Conservation (phyloP, 305 asterid genomes). For the Solanum hybrid region DNA sequence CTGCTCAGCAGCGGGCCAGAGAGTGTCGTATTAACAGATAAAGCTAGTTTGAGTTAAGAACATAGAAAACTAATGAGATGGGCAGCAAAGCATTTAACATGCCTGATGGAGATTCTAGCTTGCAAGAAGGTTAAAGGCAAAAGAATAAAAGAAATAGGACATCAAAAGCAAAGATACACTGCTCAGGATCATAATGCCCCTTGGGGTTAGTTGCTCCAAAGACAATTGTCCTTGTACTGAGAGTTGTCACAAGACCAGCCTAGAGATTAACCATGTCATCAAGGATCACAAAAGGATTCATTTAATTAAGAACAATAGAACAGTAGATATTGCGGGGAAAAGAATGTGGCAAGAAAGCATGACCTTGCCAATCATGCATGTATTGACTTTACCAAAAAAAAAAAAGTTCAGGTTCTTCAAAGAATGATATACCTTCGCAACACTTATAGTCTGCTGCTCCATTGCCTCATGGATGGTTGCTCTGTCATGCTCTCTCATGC, state of each 20-base stretch:
- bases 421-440: slow-evolving; percentile 66
- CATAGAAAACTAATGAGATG: background rate
- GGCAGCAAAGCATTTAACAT: background rate
- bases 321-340: background rate
- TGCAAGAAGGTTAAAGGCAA: background rate
- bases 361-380: background rate
- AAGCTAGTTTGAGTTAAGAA: slow-evolving; percentile 53
- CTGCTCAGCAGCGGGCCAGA: slow-evolving; percentile 96
- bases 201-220: slow-evolving; percentile 98
- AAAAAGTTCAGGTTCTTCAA: background rate
- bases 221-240: slow-evolving; percentile 83
- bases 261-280: slow-evolving; percentile 18
- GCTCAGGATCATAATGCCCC: slow-evolving; percentile 95
- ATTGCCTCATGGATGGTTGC: slow-evolving; percentile 98
- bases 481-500: slow-evolving; percentile 97
- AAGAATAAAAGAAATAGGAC: slow-evolving; percentile 1
- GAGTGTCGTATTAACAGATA: slow-evolving; percentile 90
- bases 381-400: background rate
- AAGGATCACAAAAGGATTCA: background rate
- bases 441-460: slow-evolving; percentile 99
- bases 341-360: background rate
- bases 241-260: slow-evolving; percentile 99
- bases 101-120: background rate
- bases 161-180: slow-evolving; percentile 51
- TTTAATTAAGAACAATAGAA: background rate